A percentile compares a stretch with the other conserved stretches of the same genome.
Evolutionary conservation across 768 basidiomycete genomes (phyloP).

Genomic region (Tremella yokohamensis): DNA sequence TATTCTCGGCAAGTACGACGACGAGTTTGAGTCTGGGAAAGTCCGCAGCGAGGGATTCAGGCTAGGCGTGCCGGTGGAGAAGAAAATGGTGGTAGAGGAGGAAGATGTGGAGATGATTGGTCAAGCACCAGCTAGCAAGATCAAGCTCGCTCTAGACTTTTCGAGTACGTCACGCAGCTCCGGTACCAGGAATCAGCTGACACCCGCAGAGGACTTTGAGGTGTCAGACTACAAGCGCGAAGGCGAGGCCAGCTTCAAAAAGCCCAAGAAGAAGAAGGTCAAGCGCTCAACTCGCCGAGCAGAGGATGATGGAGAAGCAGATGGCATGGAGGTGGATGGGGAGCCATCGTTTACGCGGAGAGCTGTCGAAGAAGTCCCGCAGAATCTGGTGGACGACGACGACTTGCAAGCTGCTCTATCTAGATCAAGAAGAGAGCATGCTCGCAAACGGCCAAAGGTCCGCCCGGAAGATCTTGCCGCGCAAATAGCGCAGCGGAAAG

Average conservation of each 20-base stretch:
- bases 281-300: slow-evolving; percentile 72
- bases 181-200: background rate
- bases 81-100: slow-evolving; percentile 53
- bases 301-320: slow-evolving; percentile 58
- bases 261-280: slow-evolving; percentile 88
- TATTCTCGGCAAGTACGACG: slow-evolving; percentile 88
- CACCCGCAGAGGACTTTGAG: slow-evolving; percentile 70
- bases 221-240: slow-evolving; percentile 84
- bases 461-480: slow-evolving; percentile 77
- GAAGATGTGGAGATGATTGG: slow-evolving; percentile 61
- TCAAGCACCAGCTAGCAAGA: slow-evolving; percentile 61
- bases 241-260: slow-evolving; percentile 92
- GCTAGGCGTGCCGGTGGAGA: slow-evolving; percentile 59
- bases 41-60: slow-evolving; percentile 70
- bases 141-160: slow-evolving; percentile 74
- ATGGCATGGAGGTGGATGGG: slow-evolving; percentile 74
- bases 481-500: slow-evolving; percentile 53
- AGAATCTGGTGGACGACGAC: slow-evolving; percentile 96
- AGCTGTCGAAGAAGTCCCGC: slow-evolving; percentile 68
- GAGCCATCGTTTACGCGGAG: slow-evolving; percentile 60
- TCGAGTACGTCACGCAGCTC: slow-evolving; percentile 59
- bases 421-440: slow-evolving; percentile 73
- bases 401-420: slow-evolving; percentile 92
- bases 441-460: slow-evolving; percentile 70
- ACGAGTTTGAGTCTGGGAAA: slow-evolving; percentile 71